phyloP scores from a whole-genome alignment of 163 green algal genomes.

The Trebouxia gelatinosa region DNA sequence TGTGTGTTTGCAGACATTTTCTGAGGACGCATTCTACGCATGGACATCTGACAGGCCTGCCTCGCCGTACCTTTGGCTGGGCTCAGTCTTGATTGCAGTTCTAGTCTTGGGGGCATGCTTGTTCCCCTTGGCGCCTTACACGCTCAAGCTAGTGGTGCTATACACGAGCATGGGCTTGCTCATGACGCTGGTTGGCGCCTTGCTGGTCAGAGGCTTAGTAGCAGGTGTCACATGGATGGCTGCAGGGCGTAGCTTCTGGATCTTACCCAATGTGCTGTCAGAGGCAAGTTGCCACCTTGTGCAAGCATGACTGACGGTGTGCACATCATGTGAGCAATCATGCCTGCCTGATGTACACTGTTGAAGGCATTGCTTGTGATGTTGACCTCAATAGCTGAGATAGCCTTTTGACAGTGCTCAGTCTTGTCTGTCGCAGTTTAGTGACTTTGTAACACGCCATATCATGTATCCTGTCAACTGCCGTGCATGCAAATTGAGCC shows the following conservation, averaged over 20 bases:
- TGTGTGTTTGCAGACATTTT: constrained; percentile 38
- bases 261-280: constrained; percentile 86
- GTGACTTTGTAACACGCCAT: too few species aligned
- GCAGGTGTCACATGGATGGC: constrained; percentile 71
- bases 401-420: background rate
- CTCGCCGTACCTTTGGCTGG: constrained; percentile 63
- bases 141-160: constrained; percentile 65
- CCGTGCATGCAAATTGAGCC: too few species aligned
- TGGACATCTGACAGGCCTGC: constrained; percentile 79
- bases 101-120: constrained; percentile 61
- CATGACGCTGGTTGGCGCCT: constrained; percentile 57
- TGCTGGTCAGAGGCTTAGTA: constrained; percentile 68
- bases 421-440: background rate
- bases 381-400: background rate
- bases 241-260: constrained; percentile 76
- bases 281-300: constrained; percentile 60
- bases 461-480: too few species aligned
- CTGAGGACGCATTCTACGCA: constrained; percentile 72
- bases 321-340: too few species aligned
- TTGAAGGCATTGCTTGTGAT: background rate
- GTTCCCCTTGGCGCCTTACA: constrained; percentile 74
- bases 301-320: too few species aligned
- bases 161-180: constrained; percentile 73
- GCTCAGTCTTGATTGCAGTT: constrained; percentile 51
- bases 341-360: background rate